Conservation (phyloP, 768 basidiomycete genomes). For the Termitomyces sp. region DNA sequence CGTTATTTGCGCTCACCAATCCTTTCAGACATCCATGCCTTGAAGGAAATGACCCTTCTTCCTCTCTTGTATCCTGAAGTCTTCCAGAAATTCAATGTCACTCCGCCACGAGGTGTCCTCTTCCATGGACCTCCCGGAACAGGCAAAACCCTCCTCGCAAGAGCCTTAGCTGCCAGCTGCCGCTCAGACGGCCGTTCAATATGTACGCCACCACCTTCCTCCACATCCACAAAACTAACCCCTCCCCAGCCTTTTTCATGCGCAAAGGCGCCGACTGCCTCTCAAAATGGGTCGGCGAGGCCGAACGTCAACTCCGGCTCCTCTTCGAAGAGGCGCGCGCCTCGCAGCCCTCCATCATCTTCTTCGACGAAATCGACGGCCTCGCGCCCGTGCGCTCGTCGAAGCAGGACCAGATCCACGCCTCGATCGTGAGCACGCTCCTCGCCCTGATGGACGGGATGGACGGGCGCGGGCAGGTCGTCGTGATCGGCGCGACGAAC, state of each 20-base stretch:
- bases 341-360: constrained; percentile 95
- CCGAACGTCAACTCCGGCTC: constrained; percentile 90
- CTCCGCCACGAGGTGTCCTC: constrained; percentile 92
- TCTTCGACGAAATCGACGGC: constrained; percentile 99
- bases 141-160: constrained; percentile 90
- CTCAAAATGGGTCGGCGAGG: constrained; percentile 99
- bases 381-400: constrained; percentile 97
- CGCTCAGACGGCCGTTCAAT: constrained; percentile 84
- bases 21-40: constrained; percentile 79
- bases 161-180: constrained; percentile 92
- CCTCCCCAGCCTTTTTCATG: constrained; percentile 90
- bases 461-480: constrained; percentile 96
- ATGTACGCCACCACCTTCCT: constrained; percentile 47
- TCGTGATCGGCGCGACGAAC: constrained; percentile 98
- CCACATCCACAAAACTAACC: background rate
- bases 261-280: constrained; percentile 97
- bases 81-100: constrained; percentile 90
- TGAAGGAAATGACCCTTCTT: constrained; percentile 98
- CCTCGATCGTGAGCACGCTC: constrained; percentile 93
- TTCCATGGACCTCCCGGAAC: constrained; percentile 99
- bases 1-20: background rate
- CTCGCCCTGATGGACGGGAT: constrained; percentile 99
- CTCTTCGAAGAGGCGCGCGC: constrained; percentile 94
- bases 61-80: constrained; percentile 96
- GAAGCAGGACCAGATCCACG: constrained; percentile 98